Base-by-base conservation (phyloP, 148 eudicot genomes). In the Limonium bicolor region DNA sequence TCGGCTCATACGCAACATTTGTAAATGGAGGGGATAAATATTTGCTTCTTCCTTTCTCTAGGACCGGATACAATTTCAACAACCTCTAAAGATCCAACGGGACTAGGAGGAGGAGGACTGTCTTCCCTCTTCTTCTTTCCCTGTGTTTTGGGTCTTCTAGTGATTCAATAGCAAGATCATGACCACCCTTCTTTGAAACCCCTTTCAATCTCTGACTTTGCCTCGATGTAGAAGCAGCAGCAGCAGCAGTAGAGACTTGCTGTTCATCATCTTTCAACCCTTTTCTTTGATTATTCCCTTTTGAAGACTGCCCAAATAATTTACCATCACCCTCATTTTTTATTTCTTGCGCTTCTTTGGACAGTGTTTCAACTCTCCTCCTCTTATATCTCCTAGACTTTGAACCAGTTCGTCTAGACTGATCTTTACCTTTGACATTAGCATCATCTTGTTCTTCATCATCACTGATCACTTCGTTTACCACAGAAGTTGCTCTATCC, bases 11-110 rank as follows among this genome's bases (percentile, higher is more conserved):
- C 5, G 39, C 32, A 11, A 36, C 46, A 45, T 32, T 69, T 29
- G 75, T 74, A 45, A 69, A 81, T 9, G 95, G 93, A 58, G 80
- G 76, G 8, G 84, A 77, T 34, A 86, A 56, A 57, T 81, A 86
- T 53, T 65, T 74, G 58, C 95, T 54, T 65, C 67, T 77, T 86
- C 70, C 74, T 77, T 44, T 75, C 81, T 52, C 95, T 65, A 9
- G 78, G 59, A 4, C 41, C 15, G 30, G 61, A 55, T 8, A 35
- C 53, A 56, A 26, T 55, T 40, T 53, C 68, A 10, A 36, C 34
- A 20, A 46, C 58, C 37, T 64, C 65, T 14, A 54, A 58, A 48
- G 44, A 50, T 20, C 47, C 70, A 59, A 34, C 18, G 27, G 16
- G 18, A 6, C 24, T 18, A 29, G 12, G 33, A 3, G 48, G 30